Conservation (phyloP, 1,284 basidiomycete genomes). For the Phaffia rhodozyma region DNA sequence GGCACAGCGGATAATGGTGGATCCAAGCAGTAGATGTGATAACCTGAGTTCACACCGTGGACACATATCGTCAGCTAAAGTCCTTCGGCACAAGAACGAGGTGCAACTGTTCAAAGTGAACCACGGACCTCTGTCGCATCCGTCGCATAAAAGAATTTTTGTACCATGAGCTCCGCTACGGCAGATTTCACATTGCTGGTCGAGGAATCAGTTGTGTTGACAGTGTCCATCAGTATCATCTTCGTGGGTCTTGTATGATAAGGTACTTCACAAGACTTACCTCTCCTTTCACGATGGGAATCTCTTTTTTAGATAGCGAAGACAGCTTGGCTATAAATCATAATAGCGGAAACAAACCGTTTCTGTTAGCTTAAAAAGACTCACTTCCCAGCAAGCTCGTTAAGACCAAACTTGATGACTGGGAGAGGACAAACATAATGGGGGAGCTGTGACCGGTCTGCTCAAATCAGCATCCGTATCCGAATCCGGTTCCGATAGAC, state of each 20-base stretch:
- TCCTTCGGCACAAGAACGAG: constrained; percentile 4
- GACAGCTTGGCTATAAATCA: too few species aligned
- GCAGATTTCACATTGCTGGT: constrained; percentile 78
- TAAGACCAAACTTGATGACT: too few species aligned
- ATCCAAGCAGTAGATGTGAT: constrained; percentile 92
- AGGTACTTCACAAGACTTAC: too few species aligned
- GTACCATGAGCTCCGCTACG: constrained; percentile 72
- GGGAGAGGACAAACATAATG: too few species aligned
- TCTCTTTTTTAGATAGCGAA: too few species aligned
- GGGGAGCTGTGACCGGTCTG: too few species aligned
- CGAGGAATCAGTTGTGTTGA: constrained; percentile 22
- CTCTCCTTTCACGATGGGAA: too few species aligned
- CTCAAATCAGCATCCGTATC: neutral
- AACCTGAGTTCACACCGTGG: constrained; percentile 46
- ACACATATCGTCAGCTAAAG: constrained; percentile 6
- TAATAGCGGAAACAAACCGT: too few species aligned
- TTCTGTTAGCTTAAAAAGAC: too few species aligned
- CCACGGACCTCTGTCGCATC: constrained; percentile 78
- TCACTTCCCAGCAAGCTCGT: too few species aligned
- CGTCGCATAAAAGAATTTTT: constrained; percentile 91
- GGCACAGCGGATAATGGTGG: constrained; percentile 77
- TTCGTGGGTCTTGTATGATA: neutral
- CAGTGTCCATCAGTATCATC: neutral
- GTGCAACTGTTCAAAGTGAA: constrained; percentile 12
- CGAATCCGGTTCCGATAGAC: constrained; percentile 4